phyloP scores from a whole-genome alignment of 192 early-diverging fungal species.

The Coemansia sp. region DNA sequence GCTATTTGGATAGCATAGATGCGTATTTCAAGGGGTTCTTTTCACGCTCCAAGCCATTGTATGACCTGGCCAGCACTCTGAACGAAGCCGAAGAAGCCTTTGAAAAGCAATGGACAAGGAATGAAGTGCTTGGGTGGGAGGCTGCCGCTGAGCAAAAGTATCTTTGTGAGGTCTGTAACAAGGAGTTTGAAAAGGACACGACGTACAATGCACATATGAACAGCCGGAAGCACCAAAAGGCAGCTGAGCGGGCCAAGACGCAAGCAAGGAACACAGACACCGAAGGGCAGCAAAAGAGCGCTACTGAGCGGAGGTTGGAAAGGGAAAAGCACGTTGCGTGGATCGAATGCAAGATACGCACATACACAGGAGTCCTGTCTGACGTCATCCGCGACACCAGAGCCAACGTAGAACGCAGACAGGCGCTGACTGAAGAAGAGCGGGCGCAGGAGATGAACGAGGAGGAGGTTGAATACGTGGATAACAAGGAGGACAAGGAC shows the following conservation, averaged over 20 bases:
- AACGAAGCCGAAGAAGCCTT: constrained; percentile 54
- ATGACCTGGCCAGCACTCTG: constrained; percentile 58
- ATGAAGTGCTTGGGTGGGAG: constrained; percentile 58
- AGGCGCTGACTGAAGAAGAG: constrained; percentile 86
- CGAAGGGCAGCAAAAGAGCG: constrained; percentile 8
- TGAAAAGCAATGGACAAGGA: constrained; percentile 59
- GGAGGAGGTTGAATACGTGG: constrained; percentile 63
- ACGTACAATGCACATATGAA: constrained; percentile 82
- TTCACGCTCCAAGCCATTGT: constrained; percentile 69
- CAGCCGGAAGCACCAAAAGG: constrained; percentile 91
- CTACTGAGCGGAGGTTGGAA: constrained; percentile 43
- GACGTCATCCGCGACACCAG: constrained; percentile 70
- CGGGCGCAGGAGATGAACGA: constrained; percentile 67
- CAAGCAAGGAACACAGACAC: constrained; percentile 16
- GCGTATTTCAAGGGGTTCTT: constrained; percentile 75
- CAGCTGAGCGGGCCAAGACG: constrained; percentile 34
- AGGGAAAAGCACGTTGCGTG: constrained; percentile 61
- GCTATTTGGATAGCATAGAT: constrained; percentile 53
- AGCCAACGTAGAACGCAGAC: constrained; percentile 86
- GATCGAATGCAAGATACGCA: constrained; percentile 57
- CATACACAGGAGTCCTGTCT: constrained; percentile 57
- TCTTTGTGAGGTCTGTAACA: constrained; percentile 75
- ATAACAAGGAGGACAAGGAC: constrained; percentile 69
- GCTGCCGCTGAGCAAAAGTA: constrained; percentile 43
- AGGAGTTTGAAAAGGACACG: constrained; percentile 78